phyloP scores from a whole-genome alignment of 2,329 filamentous ascomycete species.

The Emmonsia crescens region DNA sequence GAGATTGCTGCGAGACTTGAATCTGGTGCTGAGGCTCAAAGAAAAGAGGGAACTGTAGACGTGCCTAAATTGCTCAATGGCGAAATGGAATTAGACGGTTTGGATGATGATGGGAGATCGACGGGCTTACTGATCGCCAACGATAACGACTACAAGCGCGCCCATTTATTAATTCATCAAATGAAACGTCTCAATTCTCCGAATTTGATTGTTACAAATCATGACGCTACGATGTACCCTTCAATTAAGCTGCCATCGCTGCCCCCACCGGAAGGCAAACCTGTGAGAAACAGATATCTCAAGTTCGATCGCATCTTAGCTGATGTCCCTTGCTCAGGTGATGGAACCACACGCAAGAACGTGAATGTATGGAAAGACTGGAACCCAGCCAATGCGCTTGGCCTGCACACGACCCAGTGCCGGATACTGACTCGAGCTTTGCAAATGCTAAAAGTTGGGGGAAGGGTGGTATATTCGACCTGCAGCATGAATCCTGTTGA shows the following conservation, averaged over 20 bases:
- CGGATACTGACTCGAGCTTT: constrained; percentile 84
- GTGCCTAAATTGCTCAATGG: constrained; percentile 19
- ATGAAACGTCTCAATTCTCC: constrained; percentile 94
- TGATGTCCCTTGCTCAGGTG: constrained; percentile 93
- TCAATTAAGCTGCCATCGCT: constrained; percentile 70
- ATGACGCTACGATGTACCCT: constrained; percentile 92
- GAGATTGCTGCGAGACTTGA: constrained; percentile 57
- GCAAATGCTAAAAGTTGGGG: constrained; percentile 92
- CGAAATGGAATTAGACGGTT: constrained; percentile 44
- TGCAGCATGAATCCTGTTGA: constrained; percentile 98
- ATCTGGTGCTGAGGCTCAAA: constrained; percentile 36
- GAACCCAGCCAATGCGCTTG: constrained; percentile 76
- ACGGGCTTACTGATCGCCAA: constrained; percentile 92
- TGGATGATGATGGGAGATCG: constrained; percentile 68
- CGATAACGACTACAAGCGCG: constrained; percentile 91
- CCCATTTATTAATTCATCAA: constrained; percentile 95
- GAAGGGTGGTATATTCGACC: constrained; percentile 91
- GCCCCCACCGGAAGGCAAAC: constrained; percentile 41
- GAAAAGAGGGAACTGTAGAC: constrained; percentile 17
- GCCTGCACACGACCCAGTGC: constrained; percentile 75
- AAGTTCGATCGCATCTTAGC: constrained; percentile 96
- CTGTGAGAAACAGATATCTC: constrained; percentile 57
- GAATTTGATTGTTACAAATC: constrained; percentile 93
- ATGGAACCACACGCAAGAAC: constrained; percentile 91
- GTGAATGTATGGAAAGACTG: constrained; percentile 90